Evolutionary conservation across 1,284 basidiomycete genomes (phyloP).

Genomic region (Volvariella volvacea): DNA sequence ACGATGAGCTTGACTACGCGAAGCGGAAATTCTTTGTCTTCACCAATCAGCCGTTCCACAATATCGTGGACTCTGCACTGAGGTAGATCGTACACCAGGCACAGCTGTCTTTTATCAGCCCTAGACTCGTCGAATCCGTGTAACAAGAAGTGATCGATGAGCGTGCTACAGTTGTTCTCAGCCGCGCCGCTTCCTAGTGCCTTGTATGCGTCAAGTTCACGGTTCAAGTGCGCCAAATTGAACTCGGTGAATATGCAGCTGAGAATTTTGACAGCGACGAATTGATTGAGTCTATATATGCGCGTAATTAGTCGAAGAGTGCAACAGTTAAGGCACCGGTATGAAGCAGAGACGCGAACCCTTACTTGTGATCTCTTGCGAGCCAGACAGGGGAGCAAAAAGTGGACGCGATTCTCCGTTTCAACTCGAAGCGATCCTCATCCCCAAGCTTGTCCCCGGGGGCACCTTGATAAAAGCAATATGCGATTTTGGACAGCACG

Average conservation of each 20-base stretch:
- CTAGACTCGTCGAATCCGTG: not conserved
- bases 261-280: not conserved
- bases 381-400: not conserved
- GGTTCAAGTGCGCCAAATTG: not conserved
- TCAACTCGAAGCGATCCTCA: not conserved
- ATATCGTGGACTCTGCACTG: not conserved
- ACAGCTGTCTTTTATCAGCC: not conserved
- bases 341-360: too few species aligned
- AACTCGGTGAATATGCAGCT: not conserved
- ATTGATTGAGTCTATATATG: not conserved
- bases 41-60: not conserved
- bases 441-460: not conserved
- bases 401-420: not conserved
- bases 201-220: not conserved
- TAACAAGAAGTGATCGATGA: not conserved
- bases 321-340: not conserved
- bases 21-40: not conserved
- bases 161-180: not conserved
- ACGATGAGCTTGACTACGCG: not conserved
- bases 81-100: not conserved
- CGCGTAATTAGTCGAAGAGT: too few species aligned
- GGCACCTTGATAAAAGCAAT: not conserved
- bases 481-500: too few species aligned
- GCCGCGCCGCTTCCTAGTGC: too few species aligned
- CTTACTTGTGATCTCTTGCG: not conserved